Conservation (phyloP, 352 stramenopile genomes). For the Phytophthora palmivora region DNA sequence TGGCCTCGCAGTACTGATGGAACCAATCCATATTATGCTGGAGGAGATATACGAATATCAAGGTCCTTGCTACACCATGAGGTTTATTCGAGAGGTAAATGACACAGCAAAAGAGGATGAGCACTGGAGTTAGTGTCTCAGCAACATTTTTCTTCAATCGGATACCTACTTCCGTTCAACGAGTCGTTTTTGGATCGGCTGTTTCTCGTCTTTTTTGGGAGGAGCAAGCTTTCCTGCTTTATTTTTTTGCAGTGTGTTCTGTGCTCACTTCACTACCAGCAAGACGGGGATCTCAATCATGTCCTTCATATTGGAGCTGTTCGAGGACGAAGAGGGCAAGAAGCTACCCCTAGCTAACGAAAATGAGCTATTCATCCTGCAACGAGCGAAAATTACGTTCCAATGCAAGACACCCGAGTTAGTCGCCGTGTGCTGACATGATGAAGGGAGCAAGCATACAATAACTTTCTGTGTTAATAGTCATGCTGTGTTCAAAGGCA, state of each 20-base stretch:
- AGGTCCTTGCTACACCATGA: neutral
- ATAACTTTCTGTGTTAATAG: conserved; percentile 7
- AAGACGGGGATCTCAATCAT: too few species aligned
- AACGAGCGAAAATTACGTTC: conserved; percentile 83
- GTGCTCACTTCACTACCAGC: conserved; percentile 16
- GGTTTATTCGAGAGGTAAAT: conserved; percentile 9
- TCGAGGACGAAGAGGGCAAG: conserved; percentile 70
- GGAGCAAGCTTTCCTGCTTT: conserved; percentile 1
- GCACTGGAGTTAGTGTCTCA: too few species aligned
- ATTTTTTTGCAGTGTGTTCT: conserved; percentile 7
- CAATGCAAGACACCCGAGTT: conserved; percentile 67
- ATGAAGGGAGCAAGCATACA: neutral
- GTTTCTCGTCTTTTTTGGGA: conserved; percentile 37
- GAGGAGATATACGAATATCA: neutral
- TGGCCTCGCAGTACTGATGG: neutral
- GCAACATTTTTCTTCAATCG: conserved; percentile 24
- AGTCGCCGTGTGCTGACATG: conserved; percentile 17
- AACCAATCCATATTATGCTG: neutral
- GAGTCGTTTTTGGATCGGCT: conserved; percentile 24
- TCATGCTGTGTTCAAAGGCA: conserved; percentile 68
- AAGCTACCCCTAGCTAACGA: conserved; percentile 78
- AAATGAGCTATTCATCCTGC: conserved; percentile 87
- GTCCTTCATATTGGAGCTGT: conserved; percentile 51
- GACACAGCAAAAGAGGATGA: conserved; percentile 5
- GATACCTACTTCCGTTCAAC: conserved; percentile 5